A percentile compares a stretch with the other conserved stretches of the same genome.
Conservation (phyloP, 768 basidiomycete species). For the Candolleomyces eurysporus region DNA sequence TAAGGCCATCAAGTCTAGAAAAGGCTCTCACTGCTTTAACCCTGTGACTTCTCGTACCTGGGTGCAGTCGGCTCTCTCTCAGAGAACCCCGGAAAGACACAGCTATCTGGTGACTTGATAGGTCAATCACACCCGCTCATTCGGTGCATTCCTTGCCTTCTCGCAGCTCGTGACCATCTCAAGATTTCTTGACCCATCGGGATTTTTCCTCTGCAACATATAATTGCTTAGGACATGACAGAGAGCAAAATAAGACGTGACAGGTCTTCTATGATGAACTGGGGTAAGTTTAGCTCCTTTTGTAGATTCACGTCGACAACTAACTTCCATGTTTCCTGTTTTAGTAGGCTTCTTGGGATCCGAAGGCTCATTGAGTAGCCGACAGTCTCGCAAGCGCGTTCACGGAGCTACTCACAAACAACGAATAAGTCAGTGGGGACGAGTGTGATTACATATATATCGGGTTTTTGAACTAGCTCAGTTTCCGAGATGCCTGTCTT, state of each 20-base stretch:
- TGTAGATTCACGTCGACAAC: not conserved
- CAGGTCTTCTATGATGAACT: not conserved
- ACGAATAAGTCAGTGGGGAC: too few relatives aligned
- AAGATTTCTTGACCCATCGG: not conserved
- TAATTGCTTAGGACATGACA: not conserved
- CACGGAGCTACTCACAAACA: not conserved
- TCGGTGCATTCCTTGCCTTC: not conserved
- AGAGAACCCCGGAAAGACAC: not conserved
- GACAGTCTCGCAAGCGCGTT: not conserved
- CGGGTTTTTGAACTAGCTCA: not conserved
- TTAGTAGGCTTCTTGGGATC: not conserved
- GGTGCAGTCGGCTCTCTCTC: not conserved
- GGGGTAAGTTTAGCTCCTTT: not conserved
- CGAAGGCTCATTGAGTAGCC: not conserved
- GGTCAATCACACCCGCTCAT: not conserved
- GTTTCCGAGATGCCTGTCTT: not conserved
- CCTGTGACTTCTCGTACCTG: not conserved
- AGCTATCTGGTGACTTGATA: not conserved
- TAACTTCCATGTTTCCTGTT: not conserved
- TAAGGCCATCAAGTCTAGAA: not conserved
- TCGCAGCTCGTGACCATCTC: not conserved
- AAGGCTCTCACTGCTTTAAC: not conserved
- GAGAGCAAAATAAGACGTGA: not conserved
- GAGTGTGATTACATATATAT: not conserved
- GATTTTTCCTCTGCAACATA: not conserved